These are phyloP conservation scores for Dioscorea cayenensis DNA, from an alignment of 116 monocot genomes.

Conservation along the genomic window DNA sequence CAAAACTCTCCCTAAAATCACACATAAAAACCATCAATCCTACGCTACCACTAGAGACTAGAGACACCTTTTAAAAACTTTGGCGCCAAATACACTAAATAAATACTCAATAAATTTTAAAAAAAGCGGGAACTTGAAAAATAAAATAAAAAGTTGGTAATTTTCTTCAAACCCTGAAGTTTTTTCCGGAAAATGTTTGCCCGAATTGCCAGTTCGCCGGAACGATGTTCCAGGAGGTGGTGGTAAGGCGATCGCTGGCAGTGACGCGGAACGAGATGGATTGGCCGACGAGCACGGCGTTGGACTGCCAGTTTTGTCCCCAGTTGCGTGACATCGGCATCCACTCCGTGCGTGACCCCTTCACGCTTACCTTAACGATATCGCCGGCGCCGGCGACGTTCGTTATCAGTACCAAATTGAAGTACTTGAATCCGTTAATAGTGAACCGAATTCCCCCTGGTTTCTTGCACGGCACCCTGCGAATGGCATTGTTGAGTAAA, in stretches of 20 bases:
- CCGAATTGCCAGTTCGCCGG: conserved; percentile 71
- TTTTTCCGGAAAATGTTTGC: conserved; percentile 85
- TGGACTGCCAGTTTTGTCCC: conserved; percentile 95
- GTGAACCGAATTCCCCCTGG: conserved; percentile 74
- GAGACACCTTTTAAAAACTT: not conserved
- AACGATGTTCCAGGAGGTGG: conserved; percentile 70
- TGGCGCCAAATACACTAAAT: not conserved
- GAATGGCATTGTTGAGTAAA: not conserved
- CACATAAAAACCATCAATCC: not conserved
- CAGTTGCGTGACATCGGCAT: conserved; percentile 71
- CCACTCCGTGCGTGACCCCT: conserved; percentile 64
- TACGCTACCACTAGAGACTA: too few species aligned
- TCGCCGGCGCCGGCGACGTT: conserved; percentile 86
- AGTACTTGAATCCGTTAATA: conserved; percentile 70
- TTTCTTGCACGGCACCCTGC: conserved; percentile 68
- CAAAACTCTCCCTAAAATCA: not conserved
- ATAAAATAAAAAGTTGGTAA: not conserved
- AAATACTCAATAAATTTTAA: too few species aligned
- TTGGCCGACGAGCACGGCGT: conserved; percentile 55
- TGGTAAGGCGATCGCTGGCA: conserved; percentile 64
- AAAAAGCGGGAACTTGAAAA: too few species aligned
- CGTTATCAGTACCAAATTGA: conserved; percentile 80
- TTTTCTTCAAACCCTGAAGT: conserved; percentile 44
- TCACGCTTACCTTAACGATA: conserved; percentile 50
- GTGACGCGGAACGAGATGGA: conserved; percentile 77